Evolutionary conservation across 768 basidiomycete genomes (phyloP), one percentile per base, ranked within the genome.

Genomic region (Coprinopsis strossmayeri): DNA sequence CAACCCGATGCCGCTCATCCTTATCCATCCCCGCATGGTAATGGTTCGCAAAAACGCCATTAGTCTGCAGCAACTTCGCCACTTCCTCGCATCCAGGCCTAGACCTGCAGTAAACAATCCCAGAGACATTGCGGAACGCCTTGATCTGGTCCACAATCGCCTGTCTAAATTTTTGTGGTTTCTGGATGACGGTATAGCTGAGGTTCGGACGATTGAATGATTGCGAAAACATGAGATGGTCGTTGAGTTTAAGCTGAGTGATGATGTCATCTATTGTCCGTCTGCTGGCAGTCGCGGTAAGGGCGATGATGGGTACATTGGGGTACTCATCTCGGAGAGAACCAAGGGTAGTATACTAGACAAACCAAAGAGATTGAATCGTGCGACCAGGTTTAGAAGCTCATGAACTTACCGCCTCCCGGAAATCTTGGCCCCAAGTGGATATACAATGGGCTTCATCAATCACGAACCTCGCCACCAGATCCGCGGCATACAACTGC

Each of bases 391-490:
- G 18, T 28, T 26, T 28, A 48, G 49, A 4, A 24, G 42, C 21
- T 27, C 46, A 24, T 27, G 20, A 3, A 62, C 83, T 56, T 65
- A 89, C 87, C 21, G 87, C 79, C n/a, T 79, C 78, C 43, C 95
- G 81, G 59, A 96, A 94, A 61, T 93, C 86, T 59, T 93, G 82
- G 4, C 95, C 96, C 96, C 96, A 98, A 18, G 83, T 82, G 12
- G 82, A 84, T 35, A 98, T 88, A 62, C 91, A 92, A 63, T 99
- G 96, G 1, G 93, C 95, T 62, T 99, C 96, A 61, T 99, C 96
- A 44, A 97, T 77, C 1, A 96, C 93, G 61, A 99, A 95, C 26
- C 95, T 72, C 12, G 91, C 92, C 34, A 99, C 62, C 49, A 76
- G 68, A 3, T 73, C 68, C 21, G 67, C 60, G 4, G 66, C 59